Conservation (phyloP, 352 stramenopile species). For the Phytopythium mirpurense region DNA sequence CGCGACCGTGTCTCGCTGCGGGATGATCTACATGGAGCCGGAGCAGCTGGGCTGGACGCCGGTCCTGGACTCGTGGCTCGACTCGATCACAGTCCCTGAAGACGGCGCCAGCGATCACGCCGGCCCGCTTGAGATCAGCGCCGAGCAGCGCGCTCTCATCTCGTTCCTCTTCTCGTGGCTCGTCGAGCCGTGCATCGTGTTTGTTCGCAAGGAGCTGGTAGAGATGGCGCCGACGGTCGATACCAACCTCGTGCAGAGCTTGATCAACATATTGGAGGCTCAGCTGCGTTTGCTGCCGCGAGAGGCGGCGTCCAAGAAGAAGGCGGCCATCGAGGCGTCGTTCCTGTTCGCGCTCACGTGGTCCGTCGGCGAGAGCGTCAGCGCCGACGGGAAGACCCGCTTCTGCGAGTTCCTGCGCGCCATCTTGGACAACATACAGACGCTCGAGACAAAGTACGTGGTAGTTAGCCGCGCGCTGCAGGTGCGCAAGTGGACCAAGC, state of each 20-base stretch:
- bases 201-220: constrained; percentile 83
- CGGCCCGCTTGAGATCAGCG: constrained; percentile 68
- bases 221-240: constrained; percentile 88
- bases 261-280: constrained; percentile 83
- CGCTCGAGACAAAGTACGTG: constrained; percentile 66
- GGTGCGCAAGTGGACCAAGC: constrained; percentile 78
- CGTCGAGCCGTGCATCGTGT: constrained; percentile 86
- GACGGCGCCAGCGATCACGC: constrained; percentile 10
- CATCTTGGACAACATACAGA: constrained; percentile 68
- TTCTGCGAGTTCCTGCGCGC: constrained; percentile 84
- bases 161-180: constrained; percentile 83
- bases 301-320: constrained; percentile 70
- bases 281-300: constrained; percentile 68
- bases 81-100: constrained; percentile 47
- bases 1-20: constrained; percentile 90
- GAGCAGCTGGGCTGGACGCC: constrained; percentile 89
- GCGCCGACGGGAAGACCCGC: constrained; percentile 48
- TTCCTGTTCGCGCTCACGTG: constrained; percentile 93
- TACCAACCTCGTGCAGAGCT: constrained; percentile 85
- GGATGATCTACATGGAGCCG: constrained; percentile 95
- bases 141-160: constrained; percentile 65
- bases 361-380: constrained; percentile 82
- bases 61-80: constrained; percentile 88
- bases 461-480: constrained; percentile 74
- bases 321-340: constrained; percentile 54